Conservation (phyloP, 106 monocot genomes). For the Ottelia alismoides region DNA sequence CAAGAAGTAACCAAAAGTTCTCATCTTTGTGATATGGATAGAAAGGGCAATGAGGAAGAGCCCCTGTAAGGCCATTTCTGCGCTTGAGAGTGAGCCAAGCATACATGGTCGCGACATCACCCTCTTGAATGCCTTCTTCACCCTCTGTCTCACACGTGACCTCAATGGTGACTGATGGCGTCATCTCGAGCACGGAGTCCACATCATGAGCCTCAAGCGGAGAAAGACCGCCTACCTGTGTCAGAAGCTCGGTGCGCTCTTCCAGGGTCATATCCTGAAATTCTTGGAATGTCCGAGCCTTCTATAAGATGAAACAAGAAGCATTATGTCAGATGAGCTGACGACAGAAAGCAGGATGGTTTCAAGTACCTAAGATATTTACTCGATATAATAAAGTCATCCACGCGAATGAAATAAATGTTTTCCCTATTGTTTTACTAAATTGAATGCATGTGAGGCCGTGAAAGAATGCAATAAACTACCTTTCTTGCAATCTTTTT, state of each 20-base stretch:
- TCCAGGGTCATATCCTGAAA: constrained; percentile 32
- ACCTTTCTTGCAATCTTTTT: constrained; percentile 72
- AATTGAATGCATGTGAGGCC: too few relatives aligned
- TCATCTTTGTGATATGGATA: constrained; percentile 77
- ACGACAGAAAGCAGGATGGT: not conserved
- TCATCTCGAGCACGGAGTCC: constrained; percentile 53
- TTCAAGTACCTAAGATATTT: not conserved
- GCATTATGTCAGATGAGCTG: not conserved
- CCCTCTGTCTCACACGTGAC: too few relatives aligned
- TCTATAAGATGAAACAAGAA: constrained; percentile 18
- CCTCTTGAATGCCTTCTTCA: constrained; percentile 75
- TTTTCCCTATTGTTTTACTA: too few relatives aligned
- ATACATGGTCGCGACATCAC: constrained; percentile 75
- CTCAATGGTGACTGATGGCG: constrained; percentile 51
- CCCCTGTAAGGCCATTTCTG: constrained; percentile 48
- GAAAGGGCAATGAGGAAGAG: constrained; percentile 52
- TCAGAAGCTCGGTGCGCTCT: constrained; percentile 49
- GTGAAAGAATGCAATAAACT: too few relatives aligned
- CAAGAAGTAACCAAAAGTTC: constrained; percentile 63
- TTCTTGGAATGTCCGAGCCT: constrained; percentile 61
- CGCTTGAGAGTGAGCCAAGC: constrained; percentile 55
- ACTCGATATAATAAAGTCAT: not conserved
- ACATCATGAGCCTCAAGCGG: constrained; percentile 30
- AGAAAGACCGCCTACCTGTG: constrained; percentile 44
- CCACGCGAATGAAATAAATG: too few relatives aligned